These are phyloP conservation scores for Epicoccum sorghinum DNA, from an alignment of 2,329 filamentous ascomycete genomes.

Conservation along the genomic window DNA sequence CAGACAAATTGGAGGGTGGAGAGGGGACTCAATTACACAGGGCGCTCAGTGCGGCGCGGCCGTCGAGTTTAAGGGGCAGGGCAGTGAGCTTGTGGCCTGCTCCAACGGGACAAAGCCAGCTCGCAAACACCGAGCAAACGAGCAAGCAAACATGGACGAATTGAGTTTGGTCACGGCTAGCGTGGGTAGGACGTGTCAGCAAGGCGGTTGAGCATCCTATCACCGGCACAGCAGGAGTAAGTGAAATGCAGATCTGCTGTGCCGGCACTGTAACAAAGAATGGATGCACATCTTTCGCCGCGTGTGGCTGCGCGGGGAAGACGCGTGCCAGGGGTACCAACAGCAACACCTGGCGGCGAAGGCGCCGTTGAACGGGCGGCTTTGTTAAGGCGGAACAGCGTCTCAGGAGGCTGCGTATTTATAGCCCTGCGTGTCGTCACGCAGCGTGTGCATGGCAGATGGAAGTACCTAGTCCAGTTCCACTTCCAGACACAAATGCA, in stretches of 20 bases:
- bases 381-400: conserved; percentile 15
- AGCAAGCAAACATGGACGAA: conserved; percentile 10
- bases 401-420: conserved; percentile 16
- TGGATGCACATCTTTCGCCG: neutral
- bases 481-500: neutral
- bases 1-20: conserved; percentile 6
- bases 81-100: conserved; percentile 2
- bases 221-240: conserved; percentile 14
- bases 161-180: conserved; percentile 21
- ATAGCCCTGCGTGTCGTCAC: conserved; percentile 16
- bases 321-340: conserved; percentile 12
- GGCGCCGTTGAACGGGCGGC: conserved; percentile 16
- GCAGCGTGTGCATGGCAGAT: neutral
- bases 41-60: conserved; percentile 12
- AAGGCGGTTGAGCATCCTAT: conserved; percentile 21
- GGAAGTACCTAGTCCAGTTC: neutral
- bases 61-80: conserved; percentile 12
- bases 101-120: conserved; percentile 9
- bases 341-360: conserved; percentile 9
- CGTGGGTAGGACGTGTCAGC: conserved; percentile 28
- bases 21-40: neutral
- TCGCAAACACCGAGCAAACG: conserved; percentile 5
- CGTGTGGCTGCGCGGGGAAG: conserved; percentile 12
- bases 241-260: conserved; percentile 15
- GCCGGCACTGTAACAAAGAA: conserved; percentile 12